phyloP scores from a whole-genome alignment of 2,329 filamentous ascomycete genomes.

The Curvularia sp. region DNA sequence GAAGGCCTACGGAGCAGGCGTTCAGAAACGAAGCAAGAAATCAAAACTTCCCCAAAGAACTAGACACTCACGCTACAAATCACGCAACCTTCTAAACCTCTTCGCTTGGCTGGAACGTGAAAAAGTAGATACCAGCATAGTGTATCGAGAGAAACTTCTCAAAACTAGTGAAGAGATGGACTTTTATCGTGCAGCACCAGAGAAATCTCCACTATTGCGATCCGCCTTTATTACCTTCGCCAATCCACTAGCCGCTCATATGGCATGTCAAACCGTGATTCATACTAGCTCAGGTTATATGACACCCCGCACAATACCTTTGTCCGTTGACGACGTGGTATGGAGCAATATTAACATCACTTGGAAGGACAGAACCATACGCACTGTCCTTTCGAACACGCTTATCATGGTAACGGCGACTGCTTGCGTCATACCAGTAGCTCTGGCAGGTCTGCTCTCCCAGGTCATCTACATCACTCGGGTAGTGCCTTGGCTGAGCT shows the following conservation, averaged over 20 bases:
- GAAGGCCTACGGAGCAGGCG: constrained; percentile 4
- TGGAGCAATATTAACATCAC: constrained; percentile 20
- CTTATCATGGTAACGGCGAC: constrained; percentile 7
- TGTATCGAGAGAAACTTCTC: constrained; percentile 11
- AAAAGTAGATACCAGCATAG: constrained; percentile 10
- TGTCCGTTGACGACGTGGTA: constrained; percentile 12
- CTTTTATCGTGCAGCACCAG: neutral
- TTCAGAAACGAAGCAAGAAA: neutral
- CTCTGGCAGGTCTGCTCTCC: constrained; percentile 17
- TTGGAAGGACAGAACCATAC: constrained; percentile 15
- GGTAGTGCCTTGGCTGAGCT: constrained; percentile 14
- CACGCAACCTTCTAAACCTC: neutral
- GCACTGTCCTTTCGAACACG: constrained; percentile 11
- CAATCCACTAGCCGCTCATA: constrained; percentile 10
- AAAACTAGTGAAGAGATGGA: constrained; percentile 14
- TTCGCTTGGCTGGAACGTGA: constrained; percentile 1
- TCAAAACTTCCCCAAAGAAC: constrained; percentile 1
- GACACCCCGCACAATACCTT: constrained; percentile 10
- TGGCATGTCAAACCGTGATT: constrained; percentile 19
- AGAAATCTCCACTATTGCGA: constrained; percentile 5
- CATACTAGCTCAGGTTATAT: constrained; percentile 16
- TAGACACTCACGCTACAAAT: neutral
- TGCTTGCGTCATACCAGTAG: constrained; percentile 13
- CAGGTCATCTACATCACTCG: constrained; percentile 19
- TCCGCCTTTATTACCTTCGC: constrained; percentile 22